phyloP scores from a whole-genome alignment of 768 basidiomycete genomes.

The Floccularia luteovirens region DNA sequence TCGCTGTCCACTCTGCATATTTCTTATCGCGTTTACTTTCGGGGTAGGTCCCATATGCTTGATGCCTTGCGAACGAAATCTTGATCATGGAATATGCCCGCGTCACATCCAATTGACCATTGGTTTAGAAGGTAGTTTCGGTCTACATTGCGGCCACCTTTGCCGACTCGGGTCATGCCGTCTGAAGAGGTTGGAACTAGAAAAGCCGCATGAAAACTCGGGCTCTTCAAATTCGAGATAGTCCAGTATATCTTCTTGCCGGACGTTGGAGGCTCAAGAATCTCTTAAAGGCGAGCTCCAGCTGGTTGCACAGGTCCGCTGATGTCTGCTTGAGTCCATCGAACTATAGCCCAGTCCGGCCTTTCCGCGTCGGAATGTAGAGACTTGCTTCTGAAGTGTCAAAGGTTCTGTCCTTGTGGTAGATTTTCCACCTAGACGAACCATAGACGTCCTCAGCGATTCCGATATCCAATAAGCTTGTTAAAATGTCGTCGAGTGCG shows the following conservation, averaged over 20 bases:
- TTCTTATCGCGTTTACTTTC: slow-evolving; percentile 15
- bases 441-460: slow-evolving; percentile 40
- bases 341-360: slow-evolving; percentile 33
- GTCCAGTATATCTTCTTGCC: slow-evolving; percentile 24
- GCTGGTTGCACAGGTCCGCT: slow-evolving; percentile 5
- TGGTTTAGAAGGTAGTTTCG: slow-evolving; percentile 33
- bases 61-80: slow-evolving; percentile 15
- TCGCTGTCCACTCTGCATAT: slow-evolving; percentile 23
- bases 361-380: slow-evolving; percentile 14
- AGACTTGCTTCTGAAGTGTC: slow-evolving; percentile 30
- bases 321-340: slow-evolving; percentile 25
- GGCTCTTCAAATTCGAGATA: slow-evolving; percentile 46
- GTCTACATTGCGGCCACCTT: slow-evolving; percentile 23
- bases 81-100: slow-evolving; percentile 29
- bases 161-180: slow-evolving; percentile 39
- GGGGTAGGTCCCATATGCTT: slow-evolving; percentile 28
- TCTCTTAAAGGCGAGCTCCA: slow-evolving; percentile 20
- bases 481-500: slow-evolving; percentile 64
- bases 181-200: slow-evolving; percentile 27
- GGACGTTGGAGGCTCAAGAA: slow-evolving; percentile 15
- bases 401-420: slow-evolving; percentile 38
- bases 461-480: slow-evolving; percentile 52
- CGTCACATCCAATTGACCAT: slow-evolving; percentile 38
- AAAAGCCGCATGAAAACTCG: slow-evolving; percentile 39
- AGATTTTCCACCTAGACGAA: slow-evolving; percentile 54